These are phyloP conservation scores for Coemansia sp. DNA, from an alignment of 192 early-diverging fungal genomes.

Conservation along the genomic window DNA sequence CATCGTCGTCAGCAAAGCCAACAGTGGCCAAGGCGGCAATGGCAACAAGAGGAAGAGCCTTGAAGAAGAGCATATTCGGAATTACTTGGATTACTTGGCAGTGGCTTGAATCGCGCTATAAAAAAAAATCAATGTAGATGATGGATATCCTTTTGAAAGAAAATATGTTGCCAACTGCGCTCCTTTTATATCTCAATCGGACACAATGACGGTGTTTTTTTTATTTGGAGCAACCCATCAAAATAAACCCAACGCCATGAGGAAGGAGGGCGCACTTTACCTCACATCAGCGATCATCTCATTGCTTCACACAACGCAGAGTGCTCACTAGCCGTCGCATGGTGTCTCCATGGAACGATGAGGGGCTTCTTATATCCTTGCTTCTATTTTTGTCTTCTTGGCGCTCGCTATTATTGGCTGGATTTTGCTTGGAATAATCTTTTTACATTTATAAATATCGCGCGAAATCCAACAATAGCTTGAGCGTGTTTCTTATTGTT, in stretches of 20 bases:
- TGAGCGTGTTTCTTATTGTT: neutral
- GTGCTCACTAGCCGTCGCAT: no score
- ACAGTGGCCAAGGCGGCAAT: neutral
- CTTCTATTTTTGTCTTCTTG: neutral
- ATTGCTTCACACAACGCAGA: no score
- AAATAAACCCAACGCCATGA: no score
- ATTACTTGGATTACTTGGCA: neutral
- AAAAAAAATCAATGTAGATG: neutral
- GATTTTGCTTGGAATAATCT: neutral
- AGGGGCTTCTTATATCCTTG: neutral
- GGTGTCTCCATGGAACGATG: neutral
- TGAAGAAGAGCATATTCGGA: slow-evolving; percentile 1
- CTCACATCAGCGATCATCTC: no score
- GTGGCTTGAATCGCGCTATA: neutral
- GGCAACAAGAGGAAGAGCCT: neutral
- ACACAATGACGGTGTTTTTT: neutral
- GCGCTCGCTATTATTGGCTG: neutral
- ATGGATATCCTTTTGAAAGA: neutral
- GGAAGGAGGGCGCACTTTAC: no score
- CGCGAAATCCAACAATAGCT: neutral
- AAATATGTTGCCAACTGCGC: neutral
- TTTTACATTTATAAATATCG: neutral
- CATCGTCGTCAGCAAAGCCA: neutral
- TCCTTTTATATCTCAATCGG: neutral
- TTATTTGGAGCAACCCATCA: no score